Conservation (phyloP, 257 asterid species). For the Phtheirospermum japonicum region DNA sequence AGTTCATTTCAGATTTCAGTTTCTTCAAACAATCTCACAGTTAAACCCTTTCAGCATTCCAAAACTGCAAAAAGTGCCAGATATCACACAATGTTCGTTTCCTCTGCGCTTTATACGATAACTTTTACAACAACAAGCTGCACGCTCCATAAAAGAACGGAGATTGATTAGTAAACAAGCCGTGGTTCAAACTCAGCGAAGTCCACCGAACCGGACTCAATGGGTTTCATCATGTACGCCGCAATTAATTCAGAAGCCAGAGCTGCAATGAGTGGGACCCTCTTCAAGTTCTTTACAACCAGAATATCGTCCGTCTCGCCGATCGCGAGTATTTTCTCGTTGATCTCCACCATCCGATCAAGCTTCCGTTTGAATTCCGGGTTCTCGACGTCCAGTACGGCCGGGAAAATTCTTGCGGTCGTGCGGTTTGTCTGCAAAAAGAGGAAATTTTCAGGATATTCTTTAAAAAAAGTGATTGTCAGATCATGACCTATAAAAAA, state of each 20-base stretch:
- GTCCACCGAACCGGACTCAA: conserved; percentile 94
- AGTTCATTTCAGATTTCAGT: too few species aligned
- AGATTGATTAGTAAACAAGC: conserved; percentile 49
- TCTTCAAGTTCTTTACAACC: conserved; percentile 81
- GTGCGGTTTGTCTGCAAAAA: conserved; percentile 58
- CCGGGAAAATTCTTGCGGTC: conserved; percentile 71
- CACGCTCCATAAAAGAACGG: conserved; percentile 21
- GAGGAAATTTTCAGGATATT: too few species aligned
- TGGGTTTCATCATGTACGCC: conserved; percentile 84
- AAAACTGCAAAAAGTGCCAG: conserved; percentile 28
- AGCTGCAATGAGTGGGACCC: conserved; percentile 84
- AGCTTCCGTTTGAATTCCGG: conserved; percentile 91
- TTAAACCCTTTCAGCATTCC: too few species aligned
- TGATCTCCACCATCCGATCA: conserved; percentile 89
- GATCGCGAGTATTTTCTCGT: conserved; percentile 55
- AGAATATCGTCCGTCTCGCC: conserved; percentile 68
- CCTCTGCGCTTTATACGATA: conserved; percentile 19
- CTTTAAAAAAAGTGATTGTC: too few species aligned
- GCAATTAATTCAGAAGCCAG: conserved; percentile 80
- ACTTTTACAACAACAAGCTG: conserved; percentile 28
- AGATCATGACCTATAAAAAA: background rate
- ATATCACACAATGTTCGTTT: too few species aligned
- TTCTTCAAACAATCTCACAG: too few species aligned
- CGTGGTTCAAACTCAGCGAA: conserved; percentile 81
- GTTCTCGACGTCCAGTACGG: conserved; percentile 67